Evolutionary conservation across 805 yeast species (phyloP), one percentile per base, ranked within the genome.

Genomic region (Kregervanrija fluxuum): DNA sequence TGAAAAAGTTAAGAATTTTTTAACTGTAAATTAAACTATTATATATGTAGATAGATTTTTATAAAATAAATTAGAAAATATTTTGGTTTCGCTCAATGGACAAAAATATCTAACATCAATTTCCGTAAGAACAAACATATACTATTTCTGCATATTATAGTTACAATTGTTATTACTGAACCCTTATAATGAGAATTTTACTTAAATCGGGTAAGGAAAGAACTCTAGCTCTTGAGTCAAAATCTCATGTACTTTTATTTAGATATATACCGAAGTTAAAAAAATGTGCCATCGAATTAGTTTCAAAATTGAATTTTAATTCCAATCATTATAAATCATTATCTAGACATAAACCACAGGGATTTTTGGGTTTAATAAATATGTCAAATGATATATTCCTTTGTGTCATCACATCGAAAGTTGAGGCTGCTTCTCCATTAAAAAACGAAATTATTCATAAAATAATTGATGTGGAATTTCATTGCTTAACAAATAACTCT

Each of bases 391-490:
- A 85, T 44, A 75, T 80, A 3, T 93, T 82, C 56, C 64, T 91
- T 34, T 85, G 95, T 42, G 77, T 87, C 0, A 87, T 93, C 43
- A 82, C 95, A 0, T 83, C 87, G 0, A 79, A 85, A 30, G 65
- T 78, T 2, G 75, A 79, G 50, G 95, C 86, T 11, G 98, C 98
- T 0, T 69, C 74, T 28, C 98, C 98, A 0, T 70, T 86, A 12
- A 81, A 82, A 0, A 78, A 78, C 33, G 95, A 93, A 61, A 72
- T 86, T 2, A 85, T 91, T 28, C 80, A 85, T 57, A 80, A 80
- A 54, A 90, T 93, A 40, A 75, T 72, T 57, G 79, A 80, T n/a
- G 95, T 91, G 33, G 97, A 90, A 53, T 93, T 93, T 60, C 75
- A 84, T 52, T 84, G 95, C 47, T 65, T 93, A 45, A 77, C 81